Evolutionary conservation across 2,329 filamentous ascomycete genomes (phyloP).

Genomic region (Podosphaera fusca): DNA sequence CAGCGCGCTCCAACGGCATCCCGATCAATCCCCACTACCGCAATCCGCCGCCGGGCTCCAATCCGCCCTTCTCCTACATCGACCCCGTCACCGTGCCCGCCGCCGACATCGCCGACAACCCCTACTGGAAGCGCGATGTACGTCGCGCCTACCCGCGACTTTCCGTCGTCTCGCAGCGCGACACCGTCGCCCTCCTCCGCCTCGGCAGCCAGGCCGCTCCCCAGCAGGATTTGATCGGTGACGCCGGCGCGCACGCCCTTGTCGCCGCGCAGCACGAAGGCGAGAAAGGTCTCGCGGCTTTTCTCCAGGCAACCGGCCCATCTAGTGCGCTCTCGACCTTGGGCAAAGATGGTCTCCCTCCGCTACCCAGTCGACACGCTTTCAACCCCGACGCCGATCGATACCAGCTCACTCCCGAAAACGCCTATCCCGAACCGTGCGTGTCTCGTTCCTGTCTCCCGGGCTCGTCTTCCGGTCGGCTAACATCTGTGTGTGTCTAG

Average conservation of each 20-base stretch:
- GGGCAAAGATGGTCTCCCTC: slow-evolving; percentile 59
- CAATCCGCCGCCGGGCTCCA: slow-evolving; percentile 54
- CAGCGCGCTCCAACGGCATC: slow-evolving; percentile 72
- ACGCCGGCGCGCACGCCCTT: slow-evolving; percentile 48
- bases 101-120: slow-evolving; percentile 71
- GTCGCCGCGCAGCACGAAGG: slow-evolving; percentile 56
- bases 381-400: slow-evolving; percentile 37
- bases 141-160: slow-evolving; percentile 63
- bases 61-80: slow-evolving; percentile 49
- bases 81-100: slow-evolving; percentile 71
- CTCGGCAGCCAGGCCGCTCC: slow-evolving; percentile 65
- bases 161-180: slow-evolving; percentile 60
- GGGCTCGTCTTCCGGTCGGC: not conserved
- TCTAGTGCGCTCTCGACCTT: slow-evolving; percentile 33
- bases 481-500: not conserved
- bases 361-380: slow-evolving; percentile 46
- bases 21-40: slow-evolving; percentile 87
- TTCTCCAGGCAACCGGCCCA: slow-evolving; percentile 41
- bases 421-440: slow-evolving; percentile 48
- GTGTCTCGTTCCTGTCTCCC: slow-evolving; percentile 16
- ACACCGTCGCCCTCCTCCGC: slow-evolving; percentile 64
- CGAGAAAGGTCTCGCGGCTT: slow-evolving; percentile 46
- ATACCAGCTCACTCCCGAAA: slow-evolving; percentile 39
- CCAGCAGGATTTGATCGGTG: slow-evolving; percentile 62
- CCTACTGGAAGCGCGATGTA: slow-evolving; percentile 87